Evolutionary conservation across 306 rosid species (phyloP), one percentile per base, ranked within the genome.

Genomic region (Trichosanthes cucumerina): DNA sequence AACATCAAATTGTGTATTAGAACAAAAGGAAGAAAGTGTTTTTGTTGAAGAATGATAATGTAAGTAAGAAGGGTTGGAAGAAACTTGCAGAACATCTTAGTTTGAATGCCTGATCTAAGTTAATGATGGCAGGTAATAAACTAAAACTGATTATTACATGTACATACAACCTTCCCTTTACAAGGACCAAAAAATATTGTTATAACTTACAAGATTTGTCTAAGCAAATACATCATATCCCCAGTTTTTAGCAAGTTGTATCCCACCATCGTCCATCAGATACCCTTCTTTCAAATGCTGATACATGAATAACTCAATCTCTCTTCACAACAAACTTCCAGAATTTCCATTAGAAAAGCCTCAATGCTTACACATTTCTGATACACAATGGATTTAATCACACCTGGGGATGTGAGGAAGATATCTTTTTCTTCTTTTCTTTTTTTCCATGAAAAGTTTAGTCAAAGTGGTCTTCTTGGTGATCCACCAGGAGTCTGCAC

Each of bases 401-500:
- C 43, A 49, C 78, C 60, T 31, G 60, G 60, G 78, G 62, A 50
- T 73, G 38, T 9, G 46, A 18, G 41, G 58, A 72, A 26, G 41
- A 46, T 26, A 0, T 46, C 14, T 13, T 73, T 73, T 43, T 18
- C 54, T 49, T 49, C 19, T 47, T 13, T 16, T 28, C 11, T 0
- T 9, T 5, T 31, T 73, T 73, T 33, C 50, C 21, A 8, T 16
- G 41, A 49, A 50, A 71, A 19, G 54, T 82, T 64, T 47, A 0
- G 68, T 95, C 82, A 92, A 81, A 89, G 70, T 80, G 85, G 81
- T 85, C 98, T 90, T 83, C 93, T 92, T 38, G 99, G 99, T 68
- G 99, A 95, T 63, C 99, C 92, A 41, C 96, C 84, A 0, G 90
- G 98, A 1, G 93, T 92, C 23, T 81, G 93, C 47, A 90, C 79